phyloP scores from a whole-genome alignment of 225 moss, liverwort and hornwort species.

The Pleurozium schreberi region DNA sequence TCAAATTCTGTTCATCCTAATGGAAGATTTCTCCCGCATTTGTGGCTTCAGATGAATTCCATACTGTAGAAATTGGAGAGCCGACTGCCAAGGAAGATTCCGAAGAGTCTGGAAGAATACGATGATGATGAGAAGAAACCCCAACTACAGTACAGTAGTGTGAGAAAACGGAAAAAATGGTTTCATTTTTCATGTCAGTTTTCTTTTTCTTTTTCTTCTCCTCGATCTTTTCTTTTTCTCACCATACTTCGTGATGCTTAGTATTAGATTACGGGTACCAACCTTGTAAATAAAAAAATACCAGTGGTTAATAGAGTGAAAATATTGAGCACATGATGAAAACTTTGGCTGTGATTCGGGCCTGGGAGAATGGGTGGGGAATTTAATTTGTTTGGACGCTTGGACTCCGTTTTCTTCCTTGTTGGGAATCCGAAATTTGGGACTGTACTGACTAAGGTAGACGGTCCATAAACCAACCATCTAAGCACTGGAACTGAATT shows the following conservation, averaged over 20 bases:
- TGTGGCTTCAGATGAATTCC: background rate
- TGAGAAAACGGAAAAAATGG: background rate
- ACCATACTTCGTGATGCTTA: background rate
- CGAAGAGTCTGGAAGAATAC: background rate
- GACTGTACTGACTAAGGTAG: background rate
- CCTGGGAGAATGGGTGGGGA: background rate
- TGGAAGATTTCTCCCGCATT: too few relatives aligned
- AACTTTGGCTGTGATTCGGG: background rate
- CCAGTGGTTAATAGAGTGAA: background rate
- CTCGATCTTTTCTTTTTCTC: background rate
- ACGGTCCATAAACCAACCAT: too few relatives aligned
- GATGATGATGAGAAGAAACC: background rate
- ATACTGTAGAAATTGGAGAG: conserved; percentile 14
- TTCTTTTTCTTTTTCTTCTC: background rate
- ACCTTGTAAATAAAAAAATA: background rate
- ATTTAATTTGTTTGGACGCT: background rate
- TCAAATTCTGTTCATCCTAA: too few relatives aligned
- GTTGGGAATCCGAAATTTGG: background rate
- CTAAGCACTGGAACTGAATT: too few relatives aligned
- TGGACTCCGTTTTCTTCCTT: background rate
- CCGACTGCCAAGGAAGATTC: background rate
- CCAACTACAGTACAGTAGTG: too few relatives aligned
- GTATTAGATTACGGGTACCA: background rate
- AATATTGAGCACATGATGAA: background rate
- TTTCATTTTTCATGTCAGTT: background rate